These are phyloP conservation scores for Ammopiptanthus mongolicus DNA, from an alignment of 306 rosid genomes.

Conservation along the genomic window DNA sequence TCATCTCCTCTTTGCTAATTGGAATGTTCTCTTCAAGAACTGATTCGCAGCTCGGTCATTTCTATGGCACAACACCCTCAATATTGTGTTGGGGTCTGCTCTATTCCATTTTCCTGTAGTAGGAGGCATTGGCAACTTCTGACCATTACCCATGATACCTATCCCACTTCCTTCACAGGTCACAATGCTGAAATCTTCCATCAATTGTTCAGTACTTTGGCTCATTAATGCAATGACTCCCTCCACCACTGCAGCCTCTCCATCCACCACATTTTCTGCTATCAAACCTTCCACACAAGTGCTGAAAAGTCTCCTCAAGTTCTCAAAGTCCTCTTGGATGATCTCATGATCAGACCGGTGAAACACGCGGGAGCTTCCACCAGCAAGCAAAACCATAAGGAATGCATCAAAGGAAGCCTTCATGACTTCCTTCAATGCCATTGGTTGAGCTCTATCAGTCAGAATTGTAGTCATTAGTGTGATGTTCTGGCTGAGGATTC, in stretches of 20 bases:
- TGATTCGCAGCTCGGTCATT: constrained; percentile 61
- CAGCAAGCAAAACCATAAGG: constrained; percentile 80
- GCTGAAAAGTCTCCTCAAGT: constrained; percentile 52
- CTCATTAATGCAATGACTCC: constrained; percentile 77
- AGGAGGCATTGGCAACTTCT: constrained; percentile 87
- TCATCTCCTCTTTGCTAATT: constrained; percentile 70
- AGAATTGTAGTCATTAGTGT: constrained; percentile 41
- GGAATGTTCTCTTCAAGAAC: constrained; percentile 83
- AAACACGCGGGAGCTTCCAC: constrained; percentile 62
- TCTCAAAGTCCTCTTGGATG: constrained; percentile 59
- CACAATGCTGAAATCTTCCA: constrained; percentile 74
- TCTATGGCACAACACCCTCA: constrained; percentile 83
- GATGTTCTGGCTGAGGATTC: constrained; percentile 57
- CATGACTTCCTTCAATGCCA: constrained; percentile 79
- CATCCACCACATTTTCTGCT: constrained; percentile 55
- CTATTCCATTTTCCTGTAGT: constrained; percentile 83
- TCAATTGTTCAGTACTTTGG: constrained; percentile 59
- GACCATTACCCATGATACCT: constrained; percentile 57
- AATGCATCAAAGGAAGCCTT: constrained; percentile 66
- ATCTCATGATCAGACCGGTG: constrained; percentile 44
- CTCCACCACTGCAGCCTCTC: constrained; percentile 66
- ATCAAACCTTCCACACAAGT: constrained; percentile 60
- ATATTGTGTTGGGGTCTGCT: constrained; percentile 78
- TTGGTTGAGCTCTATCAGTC: constrained; percentile 59
- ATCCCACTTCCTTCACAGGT: constrained; percentile 72